Base-by-base conservation (phyloP, 768 basidiomycete species). In the Suillus clintonianus region DNA sequence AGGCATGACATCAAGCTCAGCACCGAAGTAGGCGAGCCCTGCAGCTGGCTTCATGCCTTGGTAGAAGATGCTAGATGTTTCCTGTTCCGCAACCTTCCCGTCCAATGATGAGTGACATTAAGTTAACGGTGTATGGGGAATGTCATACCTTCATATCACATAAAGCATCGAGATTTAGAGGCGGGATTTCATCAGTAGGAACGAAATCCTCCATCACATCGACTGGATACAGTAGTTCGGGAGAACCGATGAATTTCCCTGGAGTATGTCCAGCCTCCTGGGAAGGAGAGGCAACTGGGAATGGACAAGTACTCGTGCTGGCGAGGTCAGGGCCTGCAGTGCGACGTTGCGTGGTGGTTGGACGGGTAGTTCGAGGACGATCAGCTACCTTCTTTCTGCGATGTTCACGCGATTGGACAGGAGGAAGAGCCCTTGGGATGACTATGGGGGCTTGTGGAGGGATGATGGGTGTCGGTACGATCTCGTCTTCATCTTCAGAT, bases 171-270 rank as follows among this genome's bases (percentile, higher is more conserved):
- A 80, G 73, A 45, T 72, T 69, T 42, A 80, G 68, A 59, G 68
- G 58, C 7, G 79, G 79, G 50, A 81, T 81, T 2, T 78, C 74
- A 6, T 70, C 64, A 17, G 74, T 81, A 9, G 74, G 57, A 13
- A 81, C 72, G 42, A 80, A 81, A 7, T 57, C 70, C 10, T 65
- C 65, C 17, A 59, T 19, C 17, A 24, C 24, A 7, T 57, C 58
- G 6, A 27, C 32, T 2, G 67, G 67, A 59, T 66, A 65, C 58
- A 63, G 42, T 9, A 69, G 37, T 43, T 70, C 71, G n/a, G 75
- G 68, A 36, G 74, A 69, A n/a, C 30, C 51, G 17, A n/a, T 42
- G 37, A 41, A 50, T 14, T 41, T 45, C 39, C 34, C 53, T 3
- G 63, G 55, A 0, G 64, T 61, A 15, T 41, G 64, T 13, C 43